These are phyloP conservation scores for Paecilomyces variotii DNA, from an alignment of 2,329 filamentous ascomycete species.

Conservation along the genomic window DNA sequence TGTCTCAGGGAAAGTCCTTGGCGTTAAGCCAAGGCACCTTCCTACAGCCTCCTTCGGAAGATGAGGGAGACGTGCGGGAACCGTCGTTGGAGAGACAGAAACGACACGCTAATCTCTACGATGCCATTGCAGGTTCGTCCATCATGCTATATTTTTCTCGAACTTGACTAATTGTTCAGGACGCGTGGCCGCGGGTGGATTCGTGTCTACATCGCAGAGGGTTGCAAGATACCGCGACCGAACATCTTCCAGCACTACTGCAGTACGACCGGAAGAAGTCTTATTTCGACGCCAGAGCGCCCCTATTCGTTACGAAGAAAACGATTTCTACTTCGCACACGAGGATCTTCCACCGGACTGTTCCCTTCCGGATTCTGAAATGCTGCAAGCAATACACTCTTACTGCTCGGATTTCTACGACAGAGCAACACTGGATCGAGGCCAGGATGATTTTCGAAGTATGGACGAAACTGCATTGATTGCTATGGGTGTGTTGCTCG, in stretches of 20 bases:
- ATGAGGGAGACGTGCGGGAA: slow-evolving; percentile 3
- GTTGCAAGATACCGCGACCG: slow-evolving; percentile 26
- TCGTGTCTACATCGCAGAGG: slow-evolving; percentile 15
- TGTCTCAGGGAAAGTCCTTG: slow-evolving; percentile 15
- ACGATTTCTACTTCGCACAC: slow-evolving; percentile 49
- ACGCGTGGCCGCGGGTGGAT: slow-evolving; percentile 36
- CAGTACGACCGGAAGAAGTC: slow-evolving; percentile 50
- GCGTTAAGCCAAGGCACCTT: slow-evolving; percentile 13
- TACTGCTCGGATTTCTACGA: slow-evolving; percentile 52
- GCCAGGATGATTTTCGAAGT: slow-evolving; percentile 39
- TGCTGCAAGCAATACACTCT: slow-evolving; percentile 49
- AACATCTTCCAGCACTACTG: slow-evolving; percentile 25
- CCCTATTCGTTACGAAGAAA: slow-evolving; percentile 44
- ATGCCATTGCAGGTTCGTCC: slow-evolving; percentile 48
- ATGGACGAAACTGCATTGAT: slow-evolving; percentile 57
- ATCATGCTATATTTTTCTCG: background rate
- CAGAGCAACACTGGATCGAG: slow-evolving; percentile 22
- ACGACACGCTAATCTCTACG: slow-evolving; percentile 45
- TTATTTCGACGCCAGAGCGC: slow-evolving; percentile 47
- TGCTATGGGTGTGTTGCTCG: slow-evolving; percentile 52
- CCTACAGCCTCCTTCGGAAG: slow-evolving; percentile 7
- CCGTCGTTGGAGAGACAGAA: slow-evolving; percentile 11
- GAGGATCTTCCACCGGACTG: slow-evolving; percentile 32
- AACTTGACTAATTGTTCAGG: slow-evolving; percentile 22
- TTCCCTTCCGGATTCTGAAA: slow-evolving; percentile 47